Base-by-base conservation (phyloP, 495 filamentous ascomycete species). In the Lindgomyces ingoldianus region DNA sequence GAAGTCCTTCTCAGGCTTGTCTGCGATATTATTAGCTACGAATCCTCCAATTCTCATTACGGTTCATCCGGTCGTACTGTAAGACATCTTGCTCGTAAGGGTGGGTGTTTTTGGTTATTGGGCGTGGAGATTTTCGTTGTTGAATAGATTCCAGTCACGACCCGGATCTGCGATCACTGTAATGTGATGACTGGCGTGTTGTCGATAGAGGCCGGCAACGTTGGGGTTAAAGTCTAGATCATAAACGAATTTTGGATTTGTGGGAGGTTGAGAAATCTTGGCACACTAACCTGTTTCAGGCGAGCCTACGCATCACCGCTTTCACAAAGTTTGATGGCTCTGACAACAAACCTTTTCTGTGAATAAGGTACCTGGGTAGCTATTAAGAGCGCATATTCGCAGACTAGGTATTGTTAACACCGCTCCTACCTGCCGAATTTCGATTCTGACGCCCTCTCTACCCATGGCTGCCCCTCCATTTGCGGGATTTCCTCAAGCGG, bases 1-100 rank as follows among this genome's bases (percentile, higher is more conserved):
- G 78, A 89, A 91, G 75, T 94, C 91, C 86, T 97, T 96, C 81
- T 96, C 92, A 74, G 85, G 81, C 83, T 97, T 96, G 79, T 95
- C 60, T 62, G 22, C n/a, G 22, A 6, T 16, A 10, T n/a, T n/a
- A 25, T 59, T 30, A 59, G 56, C 10, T 12, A 3, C 16, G n/a
- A n/a, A 25, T 6, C 30, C 25, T 14, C 8, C 12, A 33, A 44
- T 50, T 2, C 25, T n/a, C 16, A 4, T 21, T 24, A 6, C 11
- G 9, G 42, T 14, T 12, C 6, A 26, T 14, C 24, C 16, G 2
- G 3, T 44, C 36, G 18, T 22, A 50, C 30, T 57, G 53, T 49
- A 65, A 25, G 73, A 75, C 73, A 75, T 74, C 30, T 60, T 71
- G 36, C 55, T 41, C 57, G 51, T 56, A 30, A 51, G 56, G 62